Percentiles rank a stretch among this genome's conserved stretches.
Conservation (phyloP, 352 stramenopile genomes). For the Phytopythium vexans region DNA sequence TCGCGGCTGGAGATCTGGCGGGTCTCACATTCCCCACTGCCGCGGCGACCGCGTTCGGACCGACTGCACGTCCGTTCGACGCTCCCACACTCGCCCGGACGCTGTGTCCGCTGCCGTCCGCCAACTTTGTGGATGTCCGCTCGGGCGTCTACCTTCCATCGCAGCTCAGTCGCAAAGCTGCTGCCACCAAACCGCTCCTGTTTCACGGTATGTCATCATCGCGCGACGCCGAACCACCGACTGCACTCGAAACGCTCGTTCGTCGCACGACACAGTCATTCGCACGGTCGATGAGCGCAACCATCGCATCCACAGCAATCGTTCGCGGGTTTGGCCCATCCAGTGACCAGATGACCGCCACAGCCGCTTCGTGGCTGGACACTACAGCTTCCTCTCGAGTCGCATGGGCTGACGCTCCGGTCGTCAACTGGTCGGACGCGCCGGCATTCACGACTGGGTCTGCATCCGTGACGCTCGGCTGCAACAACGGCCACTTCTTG, state of each 20-base stretch:
- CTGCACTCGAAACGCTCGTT: constrained; percentile 14
- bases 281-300: constrained; percentile 8
- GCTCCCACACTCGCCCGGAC: constrained; percentile 56
- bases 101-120: constrained; percentile 47
- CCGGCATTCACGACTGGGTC: no score
- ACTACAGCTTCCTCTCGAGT: constrained; percentile 14
- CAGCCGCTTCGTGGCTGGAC: constrained; percentile 15
- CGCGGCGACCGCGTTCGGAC: background rate
- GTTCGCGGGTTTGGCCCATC: constrained; percentile 17
- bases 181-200: constrained; percentile 7
- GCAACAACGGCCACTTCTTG: constrained; percentile 54
- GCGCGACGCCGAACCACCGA: constrained; percentile 6
- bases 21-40: constrained; percentile 51
- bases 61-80: constrained; percentile 34
- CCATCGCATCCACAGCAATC: constrained; percentile 22
- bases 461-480: constrained; percentile 35
- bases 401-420: constrained; percentile 9
- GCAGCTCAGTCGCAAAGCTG: constrained; percentile 1
- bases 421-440: no score
- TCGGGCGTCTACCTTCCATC: constrained; percentile 24
- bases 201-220: constrained; percentile 18
- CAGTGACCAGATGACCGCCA: constrained; percentile 8
- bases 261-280: constrained; percentile 22
- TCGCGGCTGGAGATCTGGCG: constrained; percentile 54
- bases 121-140: constrained; percentile 70